Percentiles rank a stretch among this genome's conserved stretches.
phyloP scores from a whole-genome alignment of 2,329 filamentous ascomycete genomes.

The Aureobasidium leucospermi region DNA sequence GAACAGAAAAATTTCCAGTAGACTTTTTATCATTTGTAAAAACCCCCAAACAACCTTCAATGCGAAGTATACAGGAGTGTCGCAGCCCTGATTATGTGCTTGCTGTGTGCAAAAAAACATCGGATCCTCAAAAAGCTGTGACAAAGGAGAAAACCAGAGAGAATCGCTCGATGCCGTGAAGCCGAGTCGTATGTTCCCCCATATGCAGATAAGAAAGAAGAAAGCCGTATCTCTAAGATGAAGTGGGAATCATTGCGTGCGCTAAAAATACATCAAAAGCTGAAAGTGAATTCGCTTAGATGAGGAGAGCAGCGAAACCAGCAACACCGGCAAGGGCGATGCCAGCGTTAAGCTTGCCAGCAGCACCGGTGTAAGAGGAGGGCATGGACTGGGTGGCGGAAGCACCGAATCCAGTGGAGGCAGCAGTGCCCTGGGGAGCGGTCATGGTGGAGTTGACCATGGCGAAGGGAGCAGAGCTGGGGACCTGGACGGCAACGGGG shows the following conservation, averaged over 20 bases:
- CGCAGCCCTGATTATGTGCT: slow-evolving; percentile 6
- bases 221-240: not conserved
- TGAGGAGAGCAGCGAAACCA: slow-evolving; percentile 18
- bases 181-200: not conserved
- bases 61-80: not conserved
- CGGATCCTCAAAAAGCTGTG: not conserved
- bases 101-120: not conserved
- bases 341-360: slow-evolving; percentile 16
- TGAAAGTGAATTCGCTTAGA: slow-evolving; percentile 13
- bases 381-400: slow-evolving; percentile 11
- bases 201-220: not conserved
- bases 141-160: not conserved
- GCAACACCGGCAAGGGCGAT: slow-evolving; percentile 18
- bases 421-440: slow-evolving; percentile 6
- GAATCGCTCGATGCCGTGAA: not conserved
- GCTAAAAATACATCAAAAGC: slow-evolving; percentile 4
- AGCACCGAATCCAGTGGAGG: slow-evolving; percentile 13
- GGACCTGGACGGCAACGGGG: not conserved
- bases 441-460: slow-evolving; percentile 6
- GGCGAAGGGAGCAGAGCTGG: slow-evolving; percentile 11
- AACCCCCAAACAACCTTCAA: slow-evolving; percentile 4
- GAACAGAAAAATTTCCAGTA: not conserved
- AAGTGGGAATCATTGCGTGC: not conserved
- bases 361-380: slow-evolving; percentile 16
- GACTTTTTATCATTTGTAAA: slow-evolving; percentile 7